These are phyloP conservation scores for Ministeria vibrans DNA, from an alignment of 78 protist species.

Conservation along the genomic window DNA sequence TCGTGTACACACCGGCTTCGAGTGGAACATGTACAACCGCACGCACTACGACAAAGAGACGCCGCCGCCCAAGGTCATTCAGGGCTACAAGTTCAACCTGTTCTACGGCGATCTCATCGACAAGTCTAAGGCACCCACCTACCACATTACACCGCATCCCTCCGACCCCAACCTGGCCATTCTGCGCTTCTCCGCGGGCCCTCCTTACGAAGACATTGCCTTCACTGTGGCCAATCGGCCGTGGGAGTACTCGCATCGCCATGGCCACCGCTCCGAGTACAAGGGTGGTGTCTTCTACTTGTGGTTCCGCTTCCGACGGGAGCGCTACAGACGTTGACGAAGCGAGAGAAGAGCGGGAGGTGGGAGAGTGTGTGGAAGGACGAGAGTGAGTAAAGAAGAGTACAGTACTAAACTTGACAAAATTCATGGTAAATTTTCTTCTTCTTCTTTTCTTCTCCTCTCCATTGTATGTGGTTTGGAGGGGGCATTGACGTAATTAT, in stretches of 20 bases:
- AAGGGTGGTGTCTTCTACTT: conserved; percentile 83
- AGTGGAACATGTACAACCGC: conserved; percentile 91
- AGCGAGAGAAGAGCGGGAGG: no score
- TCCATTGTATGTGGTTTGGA: no score
- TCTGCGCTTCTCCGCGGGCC: conserved; percentile 86
- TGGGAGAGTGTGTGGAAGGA: no score
- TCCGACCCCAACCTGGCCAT: conserved; percentile 46
- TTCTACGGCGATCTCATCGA: conserved; percentile 95
- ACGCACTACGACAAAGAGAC: conserved; percentile 95
- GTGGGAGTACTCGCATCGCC: conserved; percentile 77
- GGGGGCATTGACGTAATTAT: no score
- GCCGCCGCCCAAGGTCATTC: conserved; percentile 98
- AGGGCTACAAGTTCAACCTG: conserved; percentile 95
- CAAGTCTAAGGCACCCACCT: conserved; percentile 61
- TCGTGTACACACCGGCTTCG: conserved; percentile 89
- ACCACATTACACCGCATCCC: conserved; percentile 26
- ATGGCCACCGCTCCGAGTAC: conserved; percentile 71
- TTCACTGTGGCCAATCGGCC: conserved; percentile 78
- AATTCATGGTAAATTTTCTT: no score
- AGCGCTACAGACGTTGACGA: conserved; percentile 83
- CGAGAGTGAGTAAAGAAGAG: no score
- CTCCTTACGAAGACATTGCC: conserved; percentile 98
- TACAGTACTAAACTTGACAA: no score
- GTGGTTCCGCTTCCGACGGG: conserved; percentile 85
- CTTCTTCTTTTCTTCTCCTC: no score